Conservation (phyloP, 225 moss, liverwort and hornwort genomes). For the Bryum argenteum region DNA sequence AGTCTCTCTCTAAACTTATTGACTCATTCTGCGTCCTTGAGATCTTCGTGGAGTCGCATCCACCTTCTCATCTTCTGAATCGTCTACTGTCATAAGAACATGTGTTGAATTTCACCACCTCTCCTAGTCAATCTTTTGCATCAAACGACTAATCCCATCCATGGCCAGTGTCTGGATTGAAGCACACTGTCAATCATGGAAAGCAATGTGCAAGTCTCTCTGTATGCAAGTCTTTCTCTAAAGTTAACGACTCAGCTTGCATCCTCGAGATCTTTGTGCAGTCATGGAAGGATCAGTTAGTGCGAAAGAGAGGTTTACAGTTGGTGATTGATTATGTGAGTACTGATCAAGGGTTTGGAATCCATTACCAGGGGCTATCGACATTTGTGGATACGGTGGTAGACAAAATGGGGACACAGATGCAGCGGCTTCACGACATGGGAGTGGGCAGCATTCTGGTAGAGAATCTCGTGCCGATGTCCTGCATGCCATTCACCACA, state of each 20-base stretch:
- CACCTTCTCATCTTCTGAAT: background rate
- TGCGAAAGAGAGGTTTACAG: background rate
- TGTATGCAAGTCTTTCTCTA: constrained; percentile 9
- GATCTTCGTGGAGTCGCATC: background rate
- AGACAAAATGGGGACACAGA: constrained; percentile 35
- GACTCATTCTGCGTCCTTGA: background rate
- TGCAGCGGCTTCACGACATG: constrained; percentile 32
- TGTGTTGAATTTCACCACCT: background rate
- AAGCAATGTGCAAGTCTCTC: no score
- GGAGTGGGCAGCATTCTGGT: constrained; percentile 50
- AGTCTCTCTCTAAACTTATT: constrained; percentile 7
- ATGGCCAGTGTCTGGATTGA: no score
- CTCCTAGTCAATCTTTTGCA: background rate
- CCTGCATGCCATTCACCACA: constrained; percentile 61
- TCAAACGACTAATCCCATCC: no score
- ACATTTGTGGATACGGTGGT: constrained; percentile 47
- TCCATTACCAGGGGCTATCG: constrained; percentile 34
- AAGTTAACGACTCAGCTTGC: background rate
- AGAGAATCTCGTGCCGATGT: constrained; percentile 58
- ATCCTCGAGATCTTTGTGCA: background rate
- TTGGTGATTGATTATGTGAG: background rate
- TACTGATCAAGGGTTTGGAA: background rate
- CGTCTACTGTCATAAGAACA: no score
- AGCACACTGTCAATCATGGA: no score
- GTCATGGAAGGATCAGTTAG: background rate